Conservation (phyloP, 176 grass and related monocot genomes). For the Puccinellia tenuiflora region DNA sequence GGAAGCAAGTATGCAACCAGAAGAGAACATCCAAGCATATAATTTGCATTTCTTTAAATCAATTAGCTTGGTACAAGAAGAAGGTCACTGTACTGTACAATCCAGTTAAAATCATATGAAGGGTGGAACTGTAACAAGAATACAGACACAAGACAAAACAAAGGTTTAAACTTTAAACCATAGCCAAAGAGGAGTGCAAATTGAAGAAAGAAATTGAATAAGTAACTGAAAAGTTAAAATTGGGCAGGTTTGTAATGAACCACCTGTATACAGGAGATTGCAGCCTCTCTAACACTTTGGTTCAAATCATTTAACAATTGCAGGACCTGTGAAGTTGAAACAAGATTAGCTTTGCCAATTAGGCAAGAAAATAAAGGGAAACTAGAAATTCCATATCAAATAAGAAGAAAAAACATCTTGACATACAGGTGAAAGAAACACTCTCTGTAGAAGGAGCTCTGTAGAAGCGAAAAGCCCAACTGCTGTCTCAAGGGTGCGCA, state of each 20-base stretch:
- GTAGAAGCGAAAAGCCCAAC: slow-evolving; percentile 80
- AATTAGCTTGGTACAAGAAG: slow-evolving; percentile 5
- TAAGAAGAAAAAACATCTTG: slow-evolving; percentile 9
- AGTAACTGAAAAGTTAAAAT: slow-evolving; percentile 16
- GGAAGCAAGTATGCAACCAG: not conserved
- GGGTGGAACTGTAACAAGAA: not conserved
- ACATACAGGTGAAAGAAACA: slow-evolving; percentile 76
- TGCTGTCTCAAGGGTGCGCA: slow-evolving; percentile 63
- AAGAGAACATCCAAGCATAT: slow-evolving; percentile 12
- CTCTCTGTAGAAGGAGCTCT: slow-evolving; percentile 74
- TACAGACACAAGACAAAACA: not conserved
- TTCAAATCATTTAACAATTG: slow-evolving; percentile 87
- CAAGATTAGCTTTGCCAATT: slow-evolving; percentile 16
- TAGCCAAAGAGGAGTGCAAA: slow-evolving; percentile 1
- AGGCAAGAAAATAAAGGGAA: not conserved
- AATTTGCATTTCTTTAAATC: not conserved
- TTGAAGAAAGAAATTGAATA: not conserved
- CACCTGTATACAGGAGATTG: slow-evolving; percentile 83
- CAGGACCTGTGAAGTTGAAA: slow-evolving; percentile 45
- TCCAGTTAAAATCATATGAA: not conserved
- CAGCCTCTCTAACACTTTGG: slow-evolving; percentile 82
- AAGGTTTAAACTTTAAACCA: not conserved
- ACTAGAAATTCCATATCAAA: not conserved
- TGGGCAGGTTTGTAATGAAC: not conserved
- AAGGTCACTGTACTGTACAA: not conserved